Conservation (phyloP, 345 rosid genomes). For the Hibiscus syriacus region DNA sequence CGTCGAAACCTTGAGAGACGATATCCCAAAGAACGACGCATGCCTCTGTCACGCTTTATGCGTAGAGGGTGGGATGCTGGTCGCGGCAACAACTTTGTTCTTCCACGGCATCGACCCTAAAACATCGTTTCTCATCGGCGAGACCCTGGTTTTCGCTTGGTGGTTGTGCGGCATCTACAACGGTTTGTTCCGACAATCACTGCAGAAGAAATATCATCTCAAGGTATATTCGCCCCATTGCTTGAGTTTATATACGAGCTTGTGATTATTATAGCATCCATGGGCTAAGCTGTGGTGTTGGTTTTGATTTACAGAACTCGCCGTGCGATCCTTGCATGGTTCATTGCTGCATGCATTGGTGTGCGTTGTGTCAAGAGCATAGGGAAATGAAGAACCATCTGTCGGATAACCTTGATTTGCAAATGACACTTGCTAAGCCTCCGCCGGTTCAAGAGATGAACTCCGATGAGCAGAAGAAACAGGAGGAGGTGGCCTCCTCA, state of each 20-base stretch:
- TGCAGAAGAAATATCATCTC: slow-evolving; percentile 87
- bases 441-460: slow-evolving; percentile 77
- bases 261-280: neutral
- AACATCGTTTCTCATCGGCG: slow-evolving; percentile 67
- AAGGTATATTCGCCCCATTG: slow-evolving; percentile 39
- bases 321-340: slow-evolving; percentile 83
- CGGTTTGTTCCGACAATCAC: slow-evolving; percentile 63
- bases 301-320: slow-evolving; percentile 49
- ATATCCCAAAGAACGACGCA: slow-evolving; percentile 65
- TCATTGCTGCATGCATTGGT: slow-evolving; percentile 85
- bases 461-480: slow-evolving; percentile 2
- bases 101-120: slow-evolving; percentile 72
- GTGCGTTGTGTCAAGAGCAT: slow-evolving; percentile 90
- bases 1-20: slow-evolving; percentile 61
- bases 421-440: slow-evolving; percentile 52
- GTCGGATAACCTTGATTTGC: slow-evolving; percentile 32
- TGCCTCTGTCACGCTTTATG: slow-evolving; percentile 79
- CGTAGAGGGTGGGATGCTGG: slow-evolving; percentile 78
- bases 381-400: slow-evolving; percentile 86
- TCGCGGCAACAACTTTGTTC: slow-evolving; percentile 60
- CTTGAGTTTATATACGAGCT: neutral
- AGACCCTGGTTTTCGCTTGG: slow-evolving; percentile 76
- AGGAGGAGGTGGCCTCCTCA: neutral
- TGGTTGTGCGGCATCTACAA: slow-evolving; percentile 86
- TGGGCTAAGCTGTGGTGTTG: neutral